phyloP scores from a whole-genome alignment of 768 basidiomycete species.

The Tylopilus cervinicoccineus region DNA sequence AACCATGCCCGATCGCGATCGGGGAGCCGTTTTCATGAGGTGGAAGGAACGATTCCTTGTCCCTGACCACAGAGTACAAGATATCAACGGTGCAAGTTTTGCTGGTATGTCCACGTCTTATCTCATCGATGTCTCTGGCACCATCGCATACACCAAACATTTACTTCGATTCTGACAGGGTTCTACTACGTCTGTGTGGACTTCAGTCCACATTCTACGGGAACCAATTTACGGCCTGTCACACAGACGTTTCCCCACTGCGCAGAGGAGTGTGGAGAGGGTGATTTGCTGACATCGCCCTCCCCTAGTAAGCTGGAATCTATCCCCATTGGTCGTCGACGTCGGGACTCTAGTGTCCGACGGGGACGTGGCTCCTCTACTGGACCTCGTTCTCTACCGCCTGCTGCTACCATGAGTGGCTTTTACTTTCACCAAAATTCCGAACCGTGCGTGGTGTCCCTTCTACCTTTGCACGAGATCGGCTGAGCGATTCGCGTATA shows the following conservation, averaged over 20 bases:
- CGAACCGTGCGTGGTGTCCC: slow-evolving; percentile 66
- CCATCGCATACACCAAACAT: slow-evolving; percentile 15
- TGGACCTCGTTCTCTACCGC: slow-evolving; percentile 43
- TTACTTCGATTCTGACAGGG: slow-evolving; percentile 40
- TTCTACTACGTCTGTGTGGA: slow-evolving; percentile 97
- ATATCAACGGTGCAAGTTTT: slow-evolving; percentile 93
- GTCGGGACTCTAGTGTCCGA: slow-evolving; percentile 46
- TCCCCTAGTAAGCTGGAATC: slow-evolving; percentile 36
- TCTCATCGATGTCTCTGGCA: neutral
- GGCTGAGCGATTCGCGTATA: slow-evolving; percentile 5
- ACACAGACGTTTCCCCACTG: slow-evolving; percentile 36
- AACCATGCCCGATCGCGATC: slow-evolving; percentile 73
- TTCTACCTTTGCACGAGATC: neutral
- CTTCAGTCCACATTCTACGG: slow-evolving; percentile 62
- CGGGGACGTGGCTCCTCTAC: slow-evolving; percentile 45
- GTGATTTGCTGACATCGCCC: slow-evolving; percentile 28
- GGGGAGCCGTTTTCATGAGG: slow-evolving; percentile 88
- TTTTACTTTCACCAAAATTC: slow-evolving; percentile 95
- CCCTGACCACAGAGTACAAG: slow-evolving; percentile 90
- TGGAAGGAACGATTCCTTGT: slow-evolving; percentile 97
- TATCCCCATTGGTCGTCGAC: slow-evolving; percentile 33
- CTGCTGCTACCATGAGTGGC: slow-evolving; percentile 76
- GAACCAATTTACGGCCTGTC: slow-evolving; percentile 30
- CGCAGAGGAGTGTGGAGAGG: slow-evolving; percentile 24
- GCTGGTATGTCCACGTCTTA: slow-evolving; percentile 57